These are phyloP conservation scores for Suhomyces bokatorum DNA, from an alignment of 1,139 yeast genomes.

Conservation along the genomic window DNA sequence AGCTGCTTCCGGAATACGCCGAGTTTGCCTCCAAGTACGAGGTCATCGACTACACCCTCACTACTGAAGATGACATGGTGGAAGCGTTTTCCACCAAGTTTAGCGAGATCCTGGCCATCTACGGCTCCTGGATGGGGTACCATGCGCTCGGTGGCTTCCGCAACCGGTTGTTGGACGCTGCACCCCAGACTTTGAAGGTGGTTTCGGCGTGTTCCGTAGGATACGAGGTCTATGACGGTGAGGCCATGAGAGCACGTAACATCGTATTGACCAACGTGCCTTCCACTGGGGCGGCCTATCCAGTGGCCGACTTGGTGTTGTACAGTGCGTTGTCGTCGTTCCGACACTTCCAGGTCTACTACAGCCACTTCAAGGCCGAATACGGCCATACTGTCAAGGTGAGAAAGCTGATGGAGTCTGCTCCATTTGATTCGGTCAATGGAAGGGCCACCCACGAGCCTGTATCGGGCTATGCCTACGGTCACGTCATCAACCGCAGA, in stretches of 20 bases:
- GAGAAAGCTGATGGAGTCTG: conserved; percentile 41
- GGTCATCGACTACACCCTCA: conserved; percentile 19
- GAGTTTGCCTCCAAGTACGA: conserved; percentile 21
- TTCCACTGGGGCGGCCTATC: conserved; percentile 57
- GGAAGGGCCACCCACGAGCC: conserved; percentile 35
- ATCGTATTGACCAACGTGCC: conserved; percentile 68
- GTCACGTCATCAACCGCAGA: conserved; percentile 43
- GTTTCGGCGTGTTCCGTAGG: conserved; percentile 75
- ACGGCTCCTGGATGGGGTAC: conserved; percentile 66
- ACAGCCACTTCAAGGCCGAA: conserved; percentile 32
- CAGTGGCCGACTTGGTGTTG: conserved; percentile 79
- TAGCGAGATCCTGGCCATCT: conserved; percentile 54
- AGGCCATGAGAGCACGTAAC: conserved; percentile 37
- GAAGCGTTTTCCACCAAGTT: conserved; percentile 37
- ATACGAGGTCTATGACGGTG: conserved; percentile 57
- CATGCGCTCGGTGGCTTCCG: conserved; percentile 50
- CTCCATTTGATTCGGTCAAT: conserved; percentile 32
- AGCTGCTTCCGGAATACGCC: conserved; percentile 21
- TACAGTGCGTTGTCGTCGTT: conserved; percentile 60
- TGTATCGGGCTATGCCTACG: conserved; percentile 44
- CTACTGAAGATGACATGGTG: conserved; percentile 21
- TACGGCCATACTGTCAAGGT: conserved; percentile 42
- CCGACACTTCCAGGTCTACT: conserved; percentile 58
- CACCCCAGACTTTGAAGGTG: conserved; percentile 55
- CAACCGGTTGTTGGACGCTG: conserved; percentile 44